phyloP scores from a whole-genome alignment of 2,329 filamentous ascomycete genomes.

The Diaporthe ilicicola region DNA sequence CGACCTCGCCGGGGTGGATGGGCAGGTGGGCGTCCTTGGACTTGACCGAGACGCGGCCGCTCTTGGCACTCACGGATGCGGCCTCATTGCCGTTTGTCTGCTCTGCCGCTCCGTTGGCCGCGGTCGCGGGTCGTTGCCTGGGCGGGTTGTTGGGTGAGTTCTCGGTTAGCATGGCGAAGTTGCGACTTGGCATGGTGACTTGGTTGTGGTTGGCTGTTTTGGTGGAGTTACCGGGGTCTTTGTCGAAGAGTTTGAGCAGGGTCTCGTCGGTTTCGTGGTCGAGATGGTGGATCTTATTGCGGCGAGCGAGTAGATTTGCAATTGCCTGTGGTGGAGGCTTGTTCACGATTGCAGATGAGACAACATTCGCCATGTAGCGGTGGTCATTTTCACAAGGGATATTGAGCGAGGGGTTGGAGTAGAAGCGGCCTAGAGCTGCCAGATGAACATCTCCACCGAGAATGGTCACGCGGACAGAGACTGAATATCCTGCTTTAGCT shows the following conservation, averaged over 20 bases:
- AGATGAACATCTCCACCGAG: slow-evolving; percentile 94
- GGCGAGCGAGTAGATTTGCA: slow-evolving; percentile 87
- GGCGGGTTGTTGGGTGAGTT: slow-evolving; percentile 71
- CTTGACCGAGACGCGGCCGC: slow-evolving; percentile 22
- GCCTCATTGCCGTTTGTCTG: slow-evolving; percentile 19
- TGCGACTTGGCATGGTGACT: slow-evolving; percentile 90
- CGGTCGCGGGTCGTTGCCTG: slow-evolving; percentile 30
- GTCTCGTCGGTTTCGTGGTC: slow-evolving; percentile 86
- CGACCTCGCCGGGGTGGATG: slow-evolving; percentile 79
- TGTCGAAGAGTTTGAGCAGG: slow-evolving; percentile 89
- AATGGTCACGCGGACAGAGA: slow-evolving; percentile 90
- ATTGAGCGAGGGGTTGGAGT: slow-evolving; percentile 83
- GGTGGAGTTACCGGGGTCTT: slow-evolving; percentile 80
- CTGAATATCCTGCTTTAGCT: not conserved
- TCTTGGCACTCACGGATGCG: slow-evolving; percentile 3
- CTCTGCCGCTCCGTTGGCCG: slow-evolving; percentile 26
- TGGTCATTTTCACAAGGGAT: slow-evolving; percentile 84
- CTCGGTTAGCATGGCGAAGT: slow-evolving; percentile 90
- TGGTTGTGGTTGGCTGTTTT: slow-evolving; percentile 81
- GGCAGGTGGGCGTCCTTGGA: slow-evolving; percentile 69
- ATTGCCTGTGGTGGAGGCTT: slow-evolving; percentile 88
- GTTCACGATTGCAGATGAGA: slow-evolving; percentile 96
- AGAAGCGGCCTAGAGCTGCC: slow-evolving; percentile 92
- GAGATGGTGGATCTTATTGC: slow-evolving; percentile 83
- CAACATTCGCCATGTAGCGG: slow-evolving; percentile 93